Conservation (phyloP, 768 basidiomycete genomes). For the Phaffia australis region DNA sequence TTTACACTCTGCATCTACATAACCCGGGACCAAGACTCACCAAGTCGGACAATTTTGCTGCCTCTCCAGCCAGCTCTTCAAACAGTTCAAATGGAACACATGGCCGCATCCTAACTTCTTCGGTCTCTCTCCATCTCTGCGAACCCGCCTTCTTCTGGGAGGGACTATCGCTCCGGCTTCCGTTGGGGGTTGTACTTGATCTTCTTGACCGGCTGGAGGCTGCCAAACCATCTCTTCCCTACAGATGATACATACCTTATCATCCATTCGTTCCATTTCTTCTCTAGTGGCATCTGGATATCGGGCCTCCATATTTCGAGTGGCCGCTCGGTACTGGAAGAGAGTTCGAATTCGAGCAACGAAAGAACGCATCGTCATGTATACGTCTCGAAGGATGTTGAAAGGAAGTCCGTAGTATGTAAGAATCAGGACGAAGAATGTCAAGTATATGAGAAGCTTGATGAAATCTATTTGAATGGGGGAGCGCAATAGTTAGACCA, state of each 20-base stretch:
- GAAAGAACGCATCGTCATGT: conserved; percentile 88
- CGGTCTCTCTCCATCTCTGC: conserved; percentile 53
- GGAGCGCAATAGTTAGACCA: neutral
- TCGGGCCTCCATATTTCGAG: conserved; percentile 87
- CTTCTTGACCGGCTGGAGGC: conserved; percentile 25
- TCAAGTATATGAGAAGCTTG: conserved; percentile 80
- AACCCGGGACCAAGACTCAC: conserved; percentile 43
- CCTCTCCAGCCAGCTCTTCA: conserved; percentile 92
- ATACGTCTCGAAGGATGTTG: conserved; percentile 94
- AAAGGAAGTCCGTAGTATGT: conserved; percentile 79
- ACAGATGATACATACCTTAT: conserved; percentile 94
- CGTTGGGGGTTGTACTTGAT: neutral
- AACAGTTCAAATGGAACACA: conserved; percentile 94
- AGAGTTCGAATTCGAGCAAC: conserved; percentile 74
- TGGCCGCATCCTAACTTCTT: conserved; percentile 96
- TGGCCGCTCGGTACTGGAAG: conserved; percentile 83
- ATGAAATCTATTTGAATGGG: conserved; percentile 58
- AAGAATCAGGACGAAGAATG: conserved; percentile 89
- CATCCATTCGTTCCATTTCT: conserved; percentile 68
- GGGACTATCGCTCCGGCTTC: conserved; percentile 60
- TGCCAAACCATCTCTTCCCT: conserved; percentile 71
- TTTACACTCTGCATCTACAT: conserved; percentile 24
- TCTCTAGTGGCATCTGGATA: conserved; percentile 85
- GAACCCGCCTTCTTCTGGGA: neutral
- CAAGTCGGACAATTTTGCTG: conserved; percentile 99